Evolutionary conservation across 176 grass and related monocot species (phyloP).

Genomic region (Lolium multiflorum): DNA sequence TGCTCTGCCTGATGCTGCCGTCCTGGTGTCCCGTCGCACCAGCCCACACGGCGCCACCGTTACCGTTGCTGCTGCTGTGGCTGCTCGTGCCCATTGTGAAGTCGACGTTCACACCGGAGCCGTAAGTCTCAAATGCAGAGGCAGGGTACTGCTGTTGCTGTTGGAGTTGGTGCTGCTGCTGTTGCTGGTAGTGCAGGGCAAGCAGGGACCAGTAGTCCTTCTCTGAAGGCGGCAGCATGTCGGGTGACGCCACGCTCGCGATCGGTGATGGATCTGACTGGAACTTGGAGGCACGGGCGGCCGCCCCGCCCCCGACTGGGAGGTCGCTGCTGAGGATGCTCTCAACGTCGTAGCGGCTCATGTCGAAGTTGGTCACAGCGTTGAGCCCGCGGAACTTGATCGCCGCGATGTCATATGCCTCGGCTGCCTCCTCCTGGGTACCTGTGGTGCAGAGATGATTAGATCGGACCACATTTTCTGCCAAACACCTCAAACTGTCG

Average conservation of each 20-base stretch:
- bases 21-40: slow-evolving; percentile 54
- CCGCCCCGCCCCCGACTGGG: slow-evolving; percentile 48
- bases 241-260: not conserved
- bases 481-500: not conserved
- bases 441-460: slow-evolving; percentile 46
- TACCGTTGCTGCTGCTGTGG: slow-evolving; percentile 33
- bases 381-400: slow-evolving; percentile 94
- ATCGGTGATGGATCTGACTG: not conserved
- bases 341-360: slow-evolving; percentile 93
- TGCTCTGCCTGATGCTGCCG: slow-evolving; percentile 46
- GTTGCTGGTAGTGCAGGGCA: slow-evolving; percentile 74
- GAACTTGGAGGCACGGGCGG: slow-evolving; percentile 46
- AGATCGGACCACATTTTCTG: not conserved
- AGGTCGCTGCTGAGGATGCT: slow-evolving; percentile 93
- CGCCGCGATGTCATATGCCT: slow-evolving; percentile 92
- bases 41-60: slow-evolving; percentile 45
- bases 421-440: slow-evolving; percentile 90
- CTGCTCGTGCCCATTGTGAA: slow-evolving; percentile 64
- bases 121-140: slow-evolving; percentile 63
- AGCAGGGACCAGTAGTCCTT: slow-evolving; percentile 77
- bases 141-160: slow-evolving; percentile 34
- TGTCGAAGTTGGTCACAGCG: slow-evolving; percentile 95
- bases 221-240: slow-evolving; percentile 46
- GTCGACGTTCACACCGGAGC: slow-evolving; percentile 76
- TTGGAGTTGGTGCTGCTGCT: slow-evolving; percentile 49